A percentile compares a stretch with the other conserved stretches of the same genome.
These are phyloP conservation scores for Sugiyamaella grinbergsii DNA, from an alignment of 1,139 yeast genomes.

Conservation along the genomic window DNA sequence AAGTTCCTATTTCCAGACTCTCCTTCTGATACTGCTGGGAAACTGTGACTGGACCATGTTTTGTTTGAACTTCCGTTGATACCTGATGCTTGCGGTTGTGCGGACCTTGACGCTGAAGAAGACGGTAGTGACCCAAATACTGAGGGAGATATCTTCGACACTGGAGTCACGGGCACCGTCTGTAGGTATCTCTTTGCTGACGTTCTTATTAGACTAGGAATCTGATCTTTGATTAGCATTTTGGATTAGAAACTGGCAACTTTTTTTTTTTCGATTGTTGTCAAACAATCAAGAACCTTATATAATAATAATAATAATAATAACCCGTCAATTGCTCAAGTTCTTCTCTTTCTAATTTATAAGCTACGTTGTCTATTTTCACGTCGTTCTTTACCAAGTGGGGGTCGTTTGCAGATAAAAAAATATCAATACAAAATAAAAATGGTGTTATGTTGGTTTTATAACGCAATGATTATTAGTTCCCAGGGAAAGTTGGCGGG, in stretches of 20 bases:
- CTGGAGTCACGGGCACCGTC: slow-evolving; percentile 25
- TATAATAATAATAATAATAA: neutral
- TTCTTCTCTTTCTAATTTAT: too few species aligned
- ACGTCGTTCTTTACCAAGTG: too few species aligned
- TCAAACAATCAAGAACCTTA: neutral
- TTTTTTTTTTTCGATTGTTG: neutral
- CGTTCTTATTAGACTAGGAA: slow-evolving; percentile 20
- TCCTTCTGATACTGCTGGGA: slow-evolving; percentile 19
- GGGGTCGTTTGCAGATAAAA: neutral
- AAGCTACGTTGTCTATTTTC: too few species aligned
- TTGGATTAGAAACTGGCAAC: neutral
- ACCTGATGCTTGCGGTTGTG: neutral
- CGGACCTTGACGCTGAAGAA: slow-evolving; percentile 19
- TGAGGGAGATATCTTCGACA: slow-evolving; percentile 21
- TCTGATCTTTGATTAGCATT: slow-evolving; percentile 19
- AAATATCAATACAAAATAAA: too few species aligned
- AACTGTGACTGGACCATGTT: slow-evolving; percentile 25
- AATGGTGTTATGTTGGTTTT: neutral
- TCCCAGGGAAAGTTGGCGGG: too few species aligned
- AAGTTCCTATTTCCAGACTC: neutral
- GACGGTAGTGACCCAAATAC: slow-evolving; percentile 25
- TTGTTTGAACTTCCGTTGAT: slow-evolving; percentile 12
- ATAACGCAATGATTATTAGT: neutral
- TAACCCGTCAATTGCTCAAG: too few species aligned
- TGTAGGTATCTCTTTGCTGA: slow-evolving; percentile 26